Conservation (phyloP, 495 filamentous ascomycete species). For the Trichodelitschia bisporula region DNA sequence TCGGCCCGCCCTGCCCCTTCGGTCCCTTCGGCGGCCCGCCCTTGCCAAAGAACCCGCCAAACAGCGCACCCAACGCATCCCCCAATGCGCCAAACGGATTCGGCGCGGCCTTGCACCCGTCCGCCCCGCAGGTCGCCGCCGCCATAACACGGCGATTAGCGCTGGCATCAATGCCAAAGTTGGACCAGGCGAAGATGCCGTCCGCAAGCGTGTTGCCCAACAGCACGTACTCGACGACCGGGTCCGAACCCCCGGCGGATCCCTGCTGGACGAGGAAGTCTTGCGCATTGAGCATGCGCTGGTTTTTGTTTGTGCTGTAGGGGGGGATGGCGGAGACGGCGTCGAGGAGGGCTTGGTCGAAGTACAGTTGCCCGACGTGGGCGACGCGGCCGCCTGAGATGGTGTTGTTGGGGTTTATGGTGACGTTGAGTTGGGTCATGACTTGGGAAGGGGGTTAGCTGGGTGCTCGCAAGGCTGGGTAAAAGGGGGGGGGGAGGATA, state of each 20-base stretch:
- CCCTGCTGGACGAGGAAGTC: constrained; percentile 24
- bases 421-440: constrained; percentile 8
- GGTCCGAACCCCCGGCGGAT: constrained; percentile 25
- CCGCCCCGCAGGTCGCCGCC: too few relatives aligned
- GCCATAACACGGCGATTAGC: too few relatives aligned
- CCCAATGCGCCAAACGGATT: too few relatives aligned
- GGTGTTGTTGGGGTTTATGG: constrained; percentile 23
- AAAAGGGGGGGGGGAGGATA: not conserved
- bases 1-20: too few relatives aligned
- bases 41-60: too few relatives aligned
- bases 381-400: constrained; percentile 22
- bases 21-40: too few relatives aligned
- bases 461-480: not conserved
- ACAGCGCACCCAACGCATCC: too few relatives aligned
- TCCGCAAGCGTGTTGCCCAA: constrained; percentile 23
- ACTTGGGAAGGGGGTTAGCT: not conserved
- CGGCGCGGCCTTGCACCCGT: too few relatives aligned
- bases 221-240: constrained; percentile 28
- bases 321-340: constrained; percentile 28
- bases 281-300: constrained; percentile 23
- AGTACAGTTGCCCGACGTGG: constrained; percentile 40
- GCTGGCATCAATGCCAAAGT: constrained; percentile 27
- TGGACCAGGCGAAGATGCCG: constrained; percentile 29
- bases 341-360: constrained; percentile 28
- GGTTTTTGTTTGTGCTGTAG: constrained; percentile 30